A percentile compares a stretch with the other conserved stretches of the same genome.
phyloP scores from a whole-genome alignment of 2,329 filamentous ascomycete species.

The Cordyceps cicadae region DNA sequence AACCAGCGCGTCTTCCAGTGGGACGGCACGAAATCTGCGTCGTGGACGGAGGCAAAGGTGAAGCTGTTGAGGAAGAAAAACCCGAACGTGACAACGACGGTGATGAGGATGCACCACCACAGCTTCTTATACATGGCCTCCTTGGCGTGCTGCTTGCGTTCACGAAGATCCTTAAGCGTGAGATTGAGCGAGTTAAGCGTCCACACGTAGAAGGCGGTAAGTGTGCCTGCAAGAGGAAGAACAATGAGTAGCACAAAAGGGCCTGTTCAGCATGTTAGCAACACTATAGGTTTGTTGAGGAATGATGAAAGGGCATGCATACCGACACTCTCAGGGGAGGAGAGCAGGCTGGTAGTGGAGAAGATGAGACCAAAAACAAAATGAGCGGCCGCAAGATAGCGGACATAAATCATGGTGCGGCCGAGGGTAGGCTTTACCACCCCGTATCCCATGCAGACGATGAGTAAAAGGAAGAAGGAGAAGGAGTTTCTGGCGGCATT shows the following conservation, averaged over 20 bases:
- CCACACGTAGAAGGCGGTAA: constrained; percentile 98
- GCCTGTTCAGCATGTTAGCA: constrained; percentile 37
- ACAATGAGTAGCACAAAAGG: constrained; percentile 89
- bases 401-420: constrained; percentile 88
- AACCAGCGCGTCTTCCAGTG: constrained; percentile 99
- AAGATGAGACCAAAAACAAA: constrained; percentile 95
- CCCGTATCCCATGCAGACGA: constrained; percentile 98
- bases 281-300: background rate
- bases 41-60: constrained; percentile 76
- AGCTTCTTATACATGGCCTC: constrained; percentile 95
- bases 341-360: constrained; percentile 76
- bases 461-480: constrained; percentile 94
- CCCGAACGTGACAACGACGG: constrained; percentile 89
- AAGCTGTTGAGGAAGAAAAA: constrained; percentile 99
- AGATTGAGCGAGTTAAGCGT: constrained; percentile 90
- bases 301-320: constrained; percentile 20
- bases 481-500: constrained; percentile 95
- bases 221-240: constrained; percentile 78
- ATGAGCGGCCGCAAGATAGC: constrained; percentile 82
- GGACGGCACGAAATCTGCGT: constrained; percentile 85
- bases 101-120: constrained; percentile 93
- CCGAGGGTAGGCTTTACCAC: constrained; percentile 92
- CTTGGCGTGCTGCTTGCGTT: constrained; percentile 89
- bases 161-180: constrained; percentile 92
- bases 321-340: constrained; percentile 79